These are phyloP conservation scores for Atkinsonella texensis DNA, from an alignment of 2,329 filamentous ascomycete species.

Conservation along the genomic window DNA sequence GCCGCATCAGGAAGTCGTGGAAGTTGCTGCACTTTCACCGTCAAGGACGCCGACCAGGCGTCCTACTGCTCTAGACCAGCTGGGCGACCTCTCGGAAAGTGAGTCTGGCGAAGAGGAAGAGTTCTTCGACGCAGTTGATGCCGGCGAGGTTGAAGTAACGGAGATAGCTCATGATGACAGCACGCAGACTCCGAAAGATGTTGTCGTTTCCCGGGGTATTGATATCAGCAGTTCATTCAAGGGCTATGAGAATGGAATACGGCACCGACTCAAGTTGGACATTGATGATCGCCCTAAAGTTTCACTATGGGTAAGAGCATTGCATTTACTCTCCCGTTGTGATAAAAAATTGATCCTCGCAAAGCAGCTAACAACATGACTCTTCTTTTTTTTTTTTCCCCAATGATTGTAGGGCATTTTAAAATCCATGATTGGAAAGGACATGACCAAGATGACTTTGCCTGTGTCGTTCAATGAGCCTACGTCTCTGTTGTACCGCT, in stretches of 20 bases:
- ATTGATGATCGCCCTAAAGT: conserved; percentile 88
- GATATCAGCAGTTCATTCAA: conserved; percentile 70
- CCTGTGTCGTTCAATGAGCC: conserved; percentile 98
- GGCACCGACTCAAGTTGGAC: conserved; percentile 74
- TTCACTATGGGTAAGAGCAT: conserved; percentile 72
- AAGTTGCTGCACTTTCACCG: conserved; percentile 25
- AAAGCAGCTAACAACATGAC: background rate
- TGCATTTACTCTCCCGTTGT: no score
- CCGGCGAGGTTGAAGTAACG: conserved; percentile 75
- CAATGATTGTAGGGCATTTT: conserved; percentile 59
- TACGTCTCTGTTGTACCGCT: conserved; percentile 86
- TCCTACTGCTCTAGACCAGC: conserved; percentile 55
- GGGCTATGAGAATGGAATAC: conserved; percentile 83
- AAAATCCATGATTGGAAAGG: conserved; percentile 99
- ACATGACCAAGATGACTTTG: conserved; percentile 99
- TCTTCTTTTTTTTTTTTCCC: background rate
- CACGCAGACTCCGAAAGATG: conserved; percentile 26
- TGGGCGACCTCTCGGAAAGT: conserved; percentile 66
- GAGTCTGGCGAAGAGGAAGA: conserved; percentile 79
- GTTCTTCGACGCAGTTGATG: conserved; percentile 94
- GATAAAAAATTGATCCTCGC: no score
- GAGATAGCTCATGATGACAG: conserved; percentile 46
- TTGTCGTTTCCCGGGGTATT: conserved; percentile 29
- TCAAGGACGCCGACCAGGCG: conserved; percentile 35
- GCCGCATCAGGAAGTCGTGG: conserved; percentile 21